Base-by-base conservation (phyloP, 371 early-diverging fungal species). In the Encephalitozoon cuniculi region DNA sequence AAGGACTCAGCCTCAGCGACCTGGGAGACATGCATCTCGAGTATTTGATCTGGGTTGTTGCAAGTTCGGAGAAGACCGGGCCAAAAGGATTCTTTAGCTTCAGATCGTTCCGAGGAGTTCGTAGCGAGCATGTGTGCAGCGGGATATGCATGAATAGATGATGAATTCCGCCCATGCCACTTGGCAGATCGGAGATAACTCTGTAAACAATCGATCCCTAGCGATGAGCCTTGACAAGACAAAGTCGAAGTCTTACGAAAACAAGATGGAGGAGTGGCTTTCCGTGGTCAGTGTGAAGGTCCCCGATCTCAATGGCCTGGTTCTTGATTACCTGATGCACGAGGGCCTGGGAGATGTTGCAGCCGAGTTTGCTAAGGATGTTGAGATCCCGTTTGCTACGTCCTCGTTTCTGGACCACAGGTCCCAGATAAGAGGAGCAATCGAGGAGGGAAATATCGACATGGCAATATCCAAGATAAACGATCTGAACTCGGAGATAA, bases 381-480 rank as follows among this genome's bases (percentile, higher is more conserved):
- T 73, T 8, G 53, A 32, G 2, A 25, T 53, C 2, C 21, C 32
- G 1, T 34, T 43, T 21, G 15, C 32, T 30, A 21, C 11, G n/a
- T 28, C 28, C 9, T 53, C 64, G 4, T 52, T 37, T 25, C 53
- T 73, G 15, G 7, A 8, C 12, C 25, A 37, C 12, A 25, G 74
- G 40, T 39, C 64, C 9, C 15, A 53, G 41, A 73, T 73, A 37
- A 34, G 74, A 37, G 30, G 28, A 23, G n/a, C 18, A 49, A 64
- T 73, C 37, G 74, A 73, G 30, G 18, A 26, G 12, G 74, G 74
- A 34, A 30, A 73, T n/a, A 52, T 73, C n/a, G 66, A 73, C 1
- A 15, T n/a, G 6, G 39, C 34, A 5, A 65, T 73, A 32, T 41
- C 46, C 21, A 52, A 40, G 40, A 37, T 73, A 6, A 73, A 73